Evolutionary conservation across 805 yeast genomes (phyloP).

Genomic region (Metschnikowia hibisci): DNA sequence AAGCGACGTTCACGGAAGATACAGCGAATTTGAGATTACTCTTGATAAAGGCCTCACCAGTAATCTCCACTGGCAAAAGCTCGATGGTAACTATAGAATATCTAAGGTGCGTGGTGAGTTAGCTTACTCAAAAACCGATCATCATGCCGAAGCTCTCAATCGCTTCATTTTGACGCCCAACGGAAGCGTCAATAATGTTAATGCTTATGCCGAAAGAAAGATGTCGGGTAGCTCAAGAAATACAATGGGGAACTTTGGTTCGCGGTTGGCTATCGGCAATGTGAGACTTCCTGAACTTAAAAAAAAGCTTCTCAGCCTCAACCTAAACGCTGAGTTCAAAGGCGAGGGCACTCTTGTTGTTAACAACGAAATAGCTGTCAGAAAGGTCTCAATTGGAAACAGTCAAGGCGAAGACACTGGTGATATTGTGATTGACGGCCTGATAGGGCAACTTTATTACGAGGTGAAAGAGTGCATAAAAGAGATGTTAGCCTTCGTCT

Average conservation of each 20-base stretch:
- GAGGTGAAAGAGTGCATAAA: constrained; percentile 69
- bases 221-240: neutral
- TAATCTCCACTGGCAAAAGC: constrained; percentile 76
- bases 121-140: constrained; percentile 21
- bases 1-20: constrained; percentile 38
- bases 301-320: constrained; percentile 51
- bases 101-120: constrained; percentile 78
- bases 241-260: constrained; percentile 5
- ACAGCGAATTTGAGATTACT: constrained; percentile 52
- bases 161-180: constrained; percentile 11
- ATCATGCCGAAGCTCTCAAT: constrained; percentile 10
- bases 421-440: constrained; percentile 81
- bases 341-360: constrained; percentile 92
- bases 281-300: constrained; percentile 78
- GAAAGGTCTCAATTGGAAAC: constrained; percentile 51
- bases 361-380: constrained; percentile 68
- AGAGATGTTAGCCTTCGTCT: constrained; percentile 72
- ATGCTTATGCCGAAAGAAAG: neutral
- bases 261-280: constrained; percentile 74
- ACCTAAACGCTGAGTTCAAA: constrained; percentile 78
- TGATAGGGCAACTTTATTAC: constrained; percentile 69
- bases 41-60: constrained; percentile 61
- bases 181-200: neutral
- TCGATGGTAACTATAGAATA: constrained; percentile 75
- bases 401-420: constrained; percentile 58